Base-by-base conservation (phyloP, 208 protist species). In the Trypanosoma vivax region DNA sequence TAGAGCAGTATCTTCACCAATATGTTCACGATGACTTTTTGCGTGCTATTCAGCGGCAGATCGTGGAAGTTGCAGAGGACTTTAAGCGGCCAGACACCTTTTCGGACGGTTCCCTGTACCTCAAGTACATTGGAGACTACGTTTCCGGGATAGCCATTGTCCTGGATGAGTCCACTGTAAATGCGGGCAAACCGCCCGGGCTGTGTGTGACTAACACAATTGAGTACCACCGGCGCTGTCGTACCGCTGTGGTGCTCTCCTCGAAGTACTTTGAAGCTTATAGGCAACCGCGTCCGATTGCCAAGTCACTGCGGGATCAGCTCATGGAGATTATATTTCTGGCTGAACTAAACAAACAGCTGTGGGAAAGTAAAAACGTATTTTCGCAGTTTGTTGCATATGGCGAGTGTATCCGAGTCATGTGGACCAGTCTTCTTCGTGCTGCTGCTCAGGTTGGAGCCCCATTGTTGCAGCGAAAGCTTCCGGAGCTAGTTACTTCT, bases 1-100 rank as follows among this genome's bases (percentile, higher is more conserved):
- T 88, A 30, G 71, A 90, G 74, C 40, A 42, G 13, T 94, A 89
- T 60, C 53, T 94, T 47, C 58, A 71, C 37, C 48, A 48, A 19
- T 79, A 80, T 34, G 76, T 94, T 50, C 82, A 59, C 28, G 69
- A 68, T 16, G 33, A 56, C 2, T 84, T 88, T 35, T 76, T 94
- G 33, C 35, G 71, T 24, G 13, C n/a, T 25, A 37, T 76, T 34
- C 50, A 63, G 18, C 23, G 48, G 10, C 58, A 73, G 5, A 71
- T 87, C 33, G 4, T 46, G 30, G 50, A 50, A 18, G 68, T 70
- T 27, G 53, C 77, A 29, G 49, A 60, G 40, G 55, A 70, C 11
- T 69, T 61, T 31, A 49, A 46, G 43, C 31, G 39, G 23, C 30
- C 33, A 14, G 38, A 57, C n/a, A 18, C 14, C 16, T n/a, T 14